Evolutionary conservation across 2,329 filamentous ascomycete genomes (phyloP), one percentile per base, ranked within the genome.

Genomic region (Herpotrichia juniperi): DNA sequence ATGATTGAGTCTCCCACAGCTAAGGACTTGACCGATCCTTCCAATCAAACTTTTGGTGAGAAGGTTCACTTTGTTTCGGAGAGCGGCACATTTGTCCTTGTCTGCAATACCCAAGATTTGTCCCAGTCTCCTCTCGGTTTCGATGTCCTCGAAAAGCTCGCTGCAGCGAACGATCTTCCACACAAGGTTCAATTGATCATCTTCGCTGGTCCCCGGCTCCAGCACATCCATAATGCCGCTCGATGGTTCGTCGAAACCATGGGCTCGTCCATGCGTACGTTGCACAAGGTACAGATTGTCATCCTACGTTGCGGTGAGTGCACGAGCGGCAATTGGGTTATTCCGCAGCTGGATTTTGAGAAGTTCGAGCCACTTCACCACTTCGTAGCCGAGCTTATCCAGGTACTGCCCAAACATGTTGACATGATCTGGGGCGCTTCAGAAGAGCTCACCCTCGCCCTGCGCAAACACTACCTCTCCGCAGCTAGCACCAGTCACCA

Each of bases 381-480:
- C 19, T 45, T 32, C 17, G 25, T 45, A 12, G 26, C 19, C 14
- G 28, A 45, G n/a, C 9, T 45, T 10, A 9, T 24, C 19, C 42
- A 45, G 9, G 21, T 34, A 7, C 6, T 45, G 26, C 28, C 42
- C 28, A 22, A n/a, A 11, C 19, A 24, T n/a, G 37, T n/a, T 14
- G 21, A 24, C n/a, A 30, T 44, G 12, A 30, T 44, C 17, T 44
- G 42, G 42, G 43, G 28, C 22, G 28, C 28, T 3, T 46, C 43
- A 16, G 28, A 21, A 3, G 17, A 11, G 2, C 43, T 10, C 21
- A 7, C 28, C 21, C n/a, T 34, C 11, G 28, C 9, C 14, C 22
- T 46, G 17, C 43, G 43, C 16, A 34, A 35, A 30, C 22, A 46
- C 19, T 32, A 32, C n/a, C 31, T 34, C 31, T 8, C 43, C 12